Evolutionary conservation across 495 filamentous ascomycete species (phyloP).

Genomic region (Penicillium flavigenum): DNA sequence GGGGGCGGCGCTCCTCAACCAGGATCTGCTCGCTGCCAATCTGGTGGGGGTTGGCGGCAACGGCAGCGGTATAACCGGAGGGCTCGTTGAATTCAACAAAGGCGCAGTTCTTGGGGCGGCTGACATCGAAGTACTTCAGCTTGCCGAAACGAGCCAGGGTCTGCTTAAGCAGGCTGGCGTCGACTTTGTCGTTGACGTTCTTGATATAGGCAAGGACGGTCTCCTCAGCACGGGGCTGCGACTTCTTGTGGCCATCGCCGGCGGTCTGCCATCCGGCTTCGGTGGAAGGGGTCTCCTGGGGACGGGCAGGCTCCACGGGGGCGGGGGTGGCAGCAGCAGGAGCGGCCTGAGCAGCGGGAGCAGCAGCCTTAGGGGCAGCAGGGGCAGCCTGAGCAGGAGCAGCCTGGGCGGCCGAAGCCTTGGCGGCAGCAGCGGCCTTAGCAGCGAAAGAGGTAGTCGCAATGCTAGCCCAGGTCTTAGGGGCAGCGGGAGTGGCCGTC

Average conservation of each 20-base stretch:
- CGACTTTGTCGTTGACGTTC: conserved; percentile 85
- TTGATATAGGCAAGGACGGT: conserved; percentile 83
- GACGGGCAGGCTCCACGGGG: conserved; percentile 24
- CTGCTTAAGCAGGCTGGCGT: conserved; percentile 62
- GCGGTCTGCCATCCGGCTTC: conserved; percentile 78
- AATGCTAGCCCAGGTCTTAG: conserved; percentile 92
- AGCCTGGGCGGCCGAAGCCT: conserved; percentile 29
- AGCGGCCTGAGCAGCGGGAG: conserved; percentile 36
- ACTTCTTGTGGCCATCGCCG: conserved; percentile 72
- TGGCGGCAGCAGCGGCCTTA: conserved; percentile 30
- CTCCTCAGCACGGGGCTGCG: conserved; percentile 69
- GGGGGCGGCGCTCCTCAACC: conserved; percentile 86
- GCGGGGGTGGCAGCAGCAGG: conserved; percentile 45
- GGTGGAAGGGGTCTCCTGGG: conserved; percentile 45
- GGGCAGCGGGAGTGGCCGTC: conserved; percentile 50
- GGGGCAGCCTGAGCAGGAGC: conserved; percentile 35
- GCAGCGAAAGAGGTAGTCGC: conserved; percentile 41
- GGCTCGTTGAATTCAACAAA: conserved; percentile 88
- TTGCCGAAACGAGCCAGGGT: conserved; percentile 72
- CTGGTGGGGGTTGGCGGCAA: conserved; percentile 80
- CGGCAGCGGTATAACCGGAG: conserved; percentile 75
- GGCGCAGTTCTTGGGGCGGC: conserved; percentile 89
- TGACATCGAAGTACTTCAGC: conserved; percentile 84
- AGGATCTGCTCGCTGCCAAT: conserved; percentile 76
- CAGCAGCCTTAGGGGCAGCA: conserved; percentile 33